Base-by-base conservation (phyloP, 2,329 filamentous ascomycete genomes). In the Pyrenophora seminiperda region DNA sequence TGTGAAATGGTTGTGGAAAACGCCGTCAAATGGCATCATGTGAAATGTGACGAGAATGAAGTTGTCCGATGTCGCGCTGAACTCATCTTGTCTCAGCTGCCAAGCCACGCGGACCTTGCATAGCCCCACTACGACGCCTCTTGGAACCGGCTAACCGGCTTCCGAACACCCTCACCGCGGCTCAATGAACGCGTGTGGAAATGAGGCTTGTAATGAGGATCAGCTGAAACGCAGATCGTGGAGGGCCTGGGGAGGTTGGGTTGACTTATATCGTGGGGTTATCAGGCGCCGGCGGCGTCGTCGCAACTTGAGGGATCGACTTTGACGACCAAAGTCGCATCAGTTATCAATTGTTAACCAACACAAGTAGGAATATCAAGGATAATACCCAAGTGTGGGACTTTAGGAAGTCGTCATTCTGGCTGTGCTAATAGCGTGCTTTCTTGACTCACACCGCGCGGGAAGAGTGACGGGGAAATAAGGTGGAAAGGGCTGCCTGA, bases 401-500 rank as follows among this genome's bases (percentile, higher is more conserved):
- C 24, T 27, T 27, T 10, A 9, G 9, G 7, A 15, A 17, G 20
- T 24, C 19, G 19, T 27, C 4, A 2, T 9, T 10, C 5, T 11
- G 1, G 11, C 15, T 14, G 24, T 27, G 24, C 24, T 1, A 2
- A 19, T 4, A 7, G 1, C 14, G 19, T 27, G 31, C 24, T 27
- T 17, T 24, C 18, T 31, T 32, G 27, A 24, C 1, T 15, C 14
- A 20, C 17, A 11, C 43, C n/a, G 29, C n/a, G 14, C 20, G 17
- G 19, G 31, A 18, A 30, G 24, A 18, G 34, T 46, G 20, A 36
- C 36, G 36, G n/a, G 13, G 24, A 38, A 30, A 43, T 24, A 19
- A 36, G n/a, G n/a, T n/a, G n/a, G n/a, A 30, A 41, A 27, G 13
- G 47, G 37, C 40, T 46, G 47, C 47, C 47, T 50, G 20, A 50